A percentile compares a stretch with the other conserved stretches of the same genome.
These are phyloP conservation scores for Kurtzmaniella quercitrusa DNA, from an alignment of 1,139 yeast genomes.

Conservation along the genomic window DNA sequence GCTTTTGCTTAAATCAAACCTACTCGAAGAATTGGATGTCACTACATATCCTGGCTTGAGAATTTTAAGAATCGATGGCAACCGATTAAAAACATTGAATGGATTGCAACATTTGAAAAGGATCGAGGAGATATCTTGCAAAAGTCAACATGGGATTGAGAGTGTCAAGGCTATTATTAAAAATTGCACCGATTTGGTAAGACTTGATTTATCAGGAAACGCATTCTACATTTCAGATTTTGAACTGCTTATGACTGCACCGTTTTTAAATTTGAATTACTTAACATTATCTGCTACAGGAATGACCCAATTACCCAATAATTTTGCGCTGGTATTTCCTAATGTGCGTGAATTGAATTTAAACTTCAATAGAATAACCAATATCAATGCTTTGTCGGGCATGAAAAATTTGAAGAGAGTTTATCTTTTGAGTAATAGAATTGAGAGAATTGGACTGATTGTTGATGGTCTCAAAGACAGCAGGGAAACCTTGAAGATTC, in stretches of 20 bases:
- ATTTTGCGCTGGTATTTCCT: conserved; percentile 39
- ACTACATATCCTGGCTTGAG: conserved; percentile 35
- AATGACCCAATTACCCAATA: conserved; percentile 30
- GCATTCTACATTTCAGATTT: conserved; percentile 2
- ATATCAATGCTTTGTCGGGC: conserved; percentile 24
- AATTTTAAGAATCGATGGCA: conserved; percentile 47
- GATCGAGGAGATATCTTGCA: conserved; percentile 42
- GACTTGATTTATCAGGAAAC: conserved; percentile 38
- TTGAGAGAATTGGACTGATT: conserved; percentile 30
- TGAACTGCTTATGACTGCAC: conserved; percentile 7
- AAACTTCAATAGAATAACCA: conserved; percentile 43
- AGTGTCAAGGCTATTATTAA: conserved; percentile 19
- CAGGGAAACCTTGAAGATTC: conserved; percentile 29
- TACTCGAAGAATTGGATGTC: conserved; percentile 28
- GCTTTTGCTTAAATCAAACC: conserved; percentile 39
- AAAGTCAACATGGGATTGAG: conserved; percentile 23
- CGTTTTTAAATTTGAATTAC: conserved; percentile 36
- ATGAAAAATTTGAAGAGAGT: conserved; percentile 35
- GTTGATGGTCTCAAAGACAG: conserved; percentile 28
- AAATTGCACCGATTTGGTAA: conserved; percentile 18
- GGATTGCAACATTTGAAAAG: conserved; percentile 25
- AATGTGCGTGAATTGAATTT: conserved; percentile 46
- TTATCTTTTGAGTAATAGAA: conserved; percentile 44
- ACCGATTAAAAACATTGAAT: conserved; percentile 25
- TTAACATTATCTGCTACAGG: conserved; percentile 45